Evolutionary conservation across 2,329 filamentous ascomycete species (phyloP).

Genomic region (Trichoderma sp.): DNA sequence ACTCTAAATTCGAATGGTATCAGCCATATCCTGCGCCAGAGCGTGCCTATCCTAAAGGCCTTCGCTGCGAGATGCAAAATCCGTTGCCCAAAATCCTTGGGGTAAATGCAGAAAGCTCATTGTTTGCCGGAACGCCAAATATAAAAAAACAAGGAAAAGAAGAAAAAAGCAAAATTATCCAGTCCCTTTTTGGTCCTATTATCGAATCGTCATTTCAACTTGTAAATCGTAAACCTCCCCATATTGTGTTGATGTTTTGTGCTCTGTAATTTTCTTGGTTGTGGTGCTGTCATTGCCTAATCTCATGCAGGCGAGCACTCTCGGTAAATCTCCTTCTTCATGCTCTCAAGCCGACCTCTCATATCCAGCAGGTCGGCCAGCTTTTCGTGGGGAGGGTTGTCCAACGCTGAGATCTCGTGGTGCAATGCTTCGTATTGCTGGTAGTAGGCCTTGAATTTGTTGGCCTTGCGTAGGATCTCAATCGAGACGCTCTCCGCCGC

Average conservation of each 20-base stretch:
- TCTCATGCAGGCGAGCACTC: constrained; percentile 37
- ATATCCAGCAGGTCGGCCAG: constrained; percentile 53
- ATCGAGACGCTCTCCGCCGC: constrained; percentile 30
- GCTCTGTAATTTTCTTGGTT: not conserved
- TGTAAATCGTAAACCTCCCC: constrained; percentile 17
- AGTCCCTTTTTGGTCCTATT: constrained; percentile 20
- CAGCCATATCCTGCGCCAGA: constrained; percentile 23
- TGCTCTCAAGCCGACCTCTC: constrained; percentile 51
- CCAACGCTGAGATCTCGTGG: constrained; percentile 50
- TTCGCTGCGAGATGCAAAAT: constrained; percentile 23
- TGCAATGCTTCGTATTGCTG: constrained; percentile 57
- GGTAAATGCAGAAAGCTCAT: constrained; percentile 22
- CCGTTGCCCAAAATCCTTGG: constrained; percentile 19
- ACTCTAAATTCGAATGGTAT: constrained; percentile 23
- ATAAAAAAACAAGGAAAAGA: not conserved
- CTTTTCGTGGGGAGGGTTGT: constrained; percentile 51
- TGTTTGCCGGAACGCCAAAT: constrained; percentile 17
- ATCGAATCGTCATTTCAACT: constrained; percentile 17
- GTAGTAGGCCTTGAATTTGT: constrained; percentile 56
- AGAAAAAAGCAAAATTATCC: constrained; percentile 19
- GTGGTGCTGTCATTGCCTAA: not conserved
- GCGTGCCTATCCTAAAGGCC: constrained; percentile 16
- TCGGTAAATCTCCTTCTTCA: constrained; percentile 60
- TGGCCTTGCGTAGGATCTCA: constrained; percentile 53
- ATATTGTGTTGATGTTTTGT: not conserved